phyloP scores from a whole-genome alignment of 2,329 filamentous ascomycete genomes.

The Alternaria brassicicola region DNA sequence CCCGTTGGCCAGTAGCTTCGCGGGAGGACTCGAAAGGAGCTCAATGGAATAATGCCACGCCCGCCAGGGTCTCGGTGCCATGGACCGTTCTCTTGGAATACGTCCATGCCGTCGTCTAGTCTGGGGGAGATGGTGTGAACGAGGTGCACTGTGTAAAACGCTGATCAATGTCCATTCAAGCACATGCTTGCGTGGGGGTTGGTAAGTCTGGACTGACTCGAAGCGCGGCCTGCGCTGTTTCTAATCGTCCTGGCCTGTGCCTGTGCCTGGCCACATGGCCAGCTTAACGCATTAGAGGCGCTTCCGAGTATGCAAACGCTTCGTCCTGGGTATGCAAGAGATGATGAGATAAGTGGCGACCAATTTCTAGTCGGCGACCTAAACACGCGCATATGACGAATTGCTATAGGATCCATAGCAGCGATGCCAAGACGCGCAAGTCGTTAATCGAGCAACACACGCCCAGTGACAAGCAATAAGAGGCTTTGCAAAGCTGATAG shows the following conservation, averaged over 20 bases:
- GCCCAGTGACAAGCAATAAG: neutral
- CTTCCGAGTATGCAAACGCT: neutral
- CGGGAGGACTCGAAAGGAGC: neutral
- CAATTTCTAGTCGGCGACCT: neutral
- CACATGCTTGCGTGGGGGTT: constrained; percentile 9
- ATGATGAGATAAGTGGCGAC: neutral
- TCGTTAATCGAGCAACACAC: neutral
- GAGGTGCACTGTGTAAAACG: neutral
- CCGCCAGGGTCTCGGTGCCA: constrained; percentile 17
- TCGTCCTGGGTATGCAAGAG: neutral
- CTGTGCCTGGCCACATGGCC: neutral
- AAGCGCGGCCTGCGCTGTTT: neutral
- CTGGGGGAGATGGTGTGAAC: constrained; percentile 8
- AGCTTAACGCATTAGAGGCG: constrained; percentile 3
- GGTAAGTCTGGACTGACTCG: neutral
- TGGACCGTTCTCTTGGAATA: constrained; percentile 22
- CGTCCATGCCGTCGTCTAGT: neutral
- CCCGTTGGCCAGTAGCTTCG: constrained; percentile 9
- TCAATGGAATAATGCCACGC: constrained; percentile 10
- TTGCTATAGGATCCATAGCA: neutral
- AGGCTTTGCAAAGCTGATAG: neutral
- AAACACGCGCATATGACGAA: neutral
- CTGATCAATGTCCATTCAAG: neutral
- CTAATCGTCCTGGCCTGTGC: neutral
- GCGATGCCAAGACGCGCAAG: neutral